Conservation (phyloP, 2,329 filamentous ascomycete genomes). For the Pyrenochaeta sp. region DNA sequence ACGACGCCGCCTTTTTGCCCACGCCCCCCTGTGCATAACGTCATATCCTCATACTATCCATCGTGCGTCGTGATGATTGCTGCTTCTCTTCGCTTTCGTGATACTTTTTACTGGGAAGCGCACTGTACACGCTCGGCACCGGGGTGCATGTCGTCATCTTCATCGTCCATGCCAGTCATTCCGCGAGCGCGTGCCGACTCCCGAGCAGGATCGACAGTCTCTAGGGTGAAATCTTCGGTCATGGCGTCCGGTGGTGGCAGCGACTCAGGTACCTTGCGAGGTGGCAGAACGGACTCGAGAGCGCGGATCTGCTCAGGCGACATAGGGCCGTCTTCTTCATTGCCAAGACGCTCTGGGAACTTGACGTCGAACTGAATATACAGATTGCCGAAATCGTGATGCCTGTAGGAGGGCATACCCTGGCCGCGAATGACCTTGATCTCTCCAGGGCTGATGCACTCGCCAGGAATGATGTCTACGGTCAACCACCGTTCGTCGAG, state of each 20-base stretch:
- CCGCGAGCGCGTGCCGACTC: constrained; percentile 74
- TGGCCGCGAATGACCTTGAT: constrained; percentile 96
- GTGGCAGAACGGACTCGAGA: constrained; percentile 85
- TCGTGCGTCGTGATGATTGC: background rate
- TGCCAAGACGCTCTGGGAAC: constrained; percentile 73
- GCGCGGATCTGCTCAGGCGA: constrained; percentile 75
- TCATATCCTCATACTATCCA: background rate
- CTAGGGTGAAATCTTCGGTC: constrained; percentile 87
- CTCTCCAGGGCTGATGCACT: constrained; percentile 89
- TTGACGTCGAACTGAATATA: constrained; percentile 98
- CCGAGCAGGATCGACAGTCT: constrained; percentile 77
- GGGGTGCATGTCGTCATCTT: constrained; percentile 66
- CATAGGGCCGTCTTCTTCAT: constrained; percentile 56
- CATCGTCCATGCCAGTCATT: constrained; percentile 70
- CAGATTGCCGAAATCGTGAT: constrained; percentile 94
- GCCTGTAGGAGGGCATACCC: constrained; percentile 95
- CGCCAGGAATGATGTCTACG: constrained; percentile 90
- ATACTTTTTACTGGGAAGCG: constrained; percentile 78
- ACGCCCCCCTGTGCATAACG: background rate
- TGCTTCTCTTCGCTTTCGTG: background rate
- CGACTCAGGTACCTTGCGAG: constrained; percentile 67
- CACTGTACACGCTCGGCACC: constrained; percentile 85
- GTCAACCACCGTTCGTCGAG: constrained; percentile 97
- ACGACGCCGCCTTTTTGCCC: background rate
- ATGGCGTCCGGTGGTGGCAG: constrained; percentile 83